phyloP scores from a whole-genome alignment of 768 basidiomycete genomes.

The Mrakia blollopis region DNA sequence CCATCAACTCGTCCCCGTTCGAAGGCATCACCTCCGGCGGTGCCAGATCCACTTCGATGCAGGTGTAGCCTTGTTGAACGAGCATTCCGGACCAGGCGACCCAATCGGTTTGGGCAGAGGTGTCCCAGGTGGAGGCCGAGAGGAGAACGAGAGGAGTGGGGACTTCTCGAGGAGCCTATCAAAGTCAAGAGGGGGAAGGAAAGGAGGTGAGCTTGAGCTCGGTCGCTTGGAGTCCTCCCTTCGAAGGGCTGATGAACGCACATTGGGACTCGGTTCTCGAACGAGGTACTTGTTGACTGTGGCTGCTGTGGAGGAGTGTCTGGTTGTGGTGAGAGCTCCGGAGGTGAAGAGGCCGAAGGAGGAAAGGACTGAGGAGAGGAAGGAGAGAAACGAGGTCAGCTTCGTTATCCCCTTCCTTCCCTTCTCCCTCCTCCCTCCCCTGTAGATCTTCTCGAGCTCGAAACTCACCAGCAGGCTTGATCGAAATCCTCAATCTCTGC shows the following conservation, averaged over 20 bases:
- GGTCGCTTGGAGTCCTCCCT: neutral
- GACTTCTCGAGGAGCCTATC: conserved; percentile 27
- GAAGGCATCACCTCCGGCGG: conserved; percentile 5
- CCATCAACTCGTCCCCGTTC: conserved; percentile 22
- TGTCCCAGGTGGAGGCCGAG: conserved; percentile 27
- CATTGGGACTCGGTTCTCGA: neutral
- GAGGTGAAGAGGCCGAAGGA: conserved; percentile 17
- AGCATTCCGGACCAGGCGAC: conserved; percentile 27
- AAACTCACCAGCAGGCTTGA: conserved; percentile 13
- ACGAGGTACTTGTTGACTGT: neutral
- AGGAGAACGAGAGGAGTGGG: conserved; percentile 31
- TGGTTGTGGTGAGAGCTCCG: neutral
- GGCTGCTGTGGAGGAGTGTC: no score
- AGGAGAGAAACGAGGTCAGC: neutral
- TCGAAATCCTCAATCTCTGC: neutral
- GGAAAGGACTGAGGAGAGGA: neutral
- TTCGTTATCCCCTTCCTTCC: neutral
- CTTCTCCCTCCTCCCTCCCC: neutral
- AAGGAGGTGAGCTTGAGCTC: neutral
- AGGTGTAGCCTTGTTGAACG: conserved; percentile 22
- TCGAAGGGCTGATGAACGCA: neutral
- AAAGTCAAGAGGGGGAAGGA: neutral
- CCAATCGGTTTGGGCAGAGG: conserved; percentile 21
- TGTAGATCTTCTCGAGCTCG: no score
- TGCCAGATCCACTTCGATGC: conserved; percentile 20